These are phyloP conservation scores for Trametes sanguinea DNA, from an alignment of 768 basidiomycete species.

Conservation along the genomic window DNA sequence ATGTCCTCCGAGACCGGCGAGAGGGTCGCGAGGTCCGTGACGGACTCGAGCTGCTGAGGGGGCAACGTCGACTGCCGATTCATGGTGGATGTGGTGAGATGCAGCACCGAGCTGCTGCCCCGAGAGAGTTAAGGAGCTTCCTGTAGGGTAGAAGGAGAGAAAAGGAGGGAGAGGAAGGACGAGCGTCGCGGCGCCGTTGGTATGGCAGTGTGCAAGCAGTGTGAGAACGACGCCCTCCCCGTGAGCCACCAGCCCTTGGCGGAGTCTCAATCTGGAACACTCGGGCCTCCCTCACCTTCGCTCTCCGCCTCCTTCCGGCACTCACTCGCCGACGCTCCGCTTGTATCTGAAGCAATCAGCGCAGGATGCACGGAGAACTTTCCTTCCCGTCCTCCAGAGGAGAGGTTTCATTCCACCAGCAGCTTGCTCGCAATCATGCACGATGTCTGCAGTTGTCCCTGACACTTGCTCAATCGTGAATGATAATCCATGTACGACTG, in stretches of 20 bases:
- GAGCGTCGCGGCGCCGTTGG: slow-evolving; percentile 20
- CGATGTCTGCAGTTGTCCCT: too few relatives aligned
- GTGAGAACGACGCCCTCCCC: slow-evolving; percentile 14
- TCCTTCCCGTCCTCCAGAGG: background rate
- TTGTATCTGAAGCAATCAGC: background rate
- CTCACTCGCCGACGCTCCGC: background rate
- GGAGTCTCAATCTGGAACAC: background rate
- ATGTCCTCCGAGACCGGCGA: slow-evolving; percentile 77
- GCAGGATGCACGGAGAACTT: background rate
- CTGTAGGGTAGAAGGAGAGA: slow-evolving; percentile 17
- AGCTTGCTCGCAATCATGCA: too few relatives aligned
- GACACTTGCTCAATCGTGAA: too few relatives aligned
- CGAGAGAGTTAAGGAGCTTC: slow-evolving; percentile 7
- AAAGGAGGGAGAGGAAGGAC: slow-evolving; percentile 21
- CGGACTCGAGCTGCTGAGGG: slow-evolving; percentile 70
- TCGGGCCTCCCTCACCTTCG: background rate
- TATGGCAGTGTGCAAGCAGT: slow-evolving; percentile 25
- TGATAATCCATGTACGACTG: too few relatives aligned
- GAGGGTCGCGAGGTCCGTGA: slow-evolving; percentile 68
- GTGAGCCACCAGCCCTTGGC: background rate
- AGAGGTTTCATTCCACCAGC: too few relatives aligned
- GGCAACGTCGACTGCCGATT: slow-evolving; percentile 52
- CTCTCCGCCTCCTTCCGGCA: background rate
- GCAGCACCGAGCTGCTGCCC: slow-evolving; percentile 21
- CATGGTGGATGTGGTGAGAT: slow-evolving; percentile 29